Evolutionary conservation across 805 yeast species (phyloP).

Genomic region (Ogataea trehaloabstinens): DNA sequence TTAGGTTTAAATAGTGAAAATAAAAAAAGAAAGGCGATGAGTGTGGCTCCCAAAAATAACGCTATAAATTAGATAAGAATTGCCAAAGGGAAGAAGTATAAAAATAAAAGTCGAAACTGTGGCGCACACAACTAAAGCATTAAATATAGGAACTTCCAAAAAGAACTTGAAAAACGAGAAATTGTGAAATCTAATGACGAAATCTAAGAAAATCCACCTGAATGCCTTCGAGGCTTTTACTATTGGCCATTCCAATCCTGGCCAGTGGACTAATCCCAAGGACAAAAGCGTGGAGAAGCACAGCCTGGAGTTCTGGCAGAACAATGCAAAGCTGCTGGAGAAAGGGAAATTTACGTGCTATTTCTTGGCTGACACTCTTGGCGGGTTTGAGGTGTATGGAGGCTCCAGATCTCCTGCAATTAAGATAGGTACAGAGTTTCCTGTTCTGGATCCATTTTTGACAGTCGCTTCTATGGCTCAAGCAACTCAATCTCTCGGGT

Average conservation of each 20-base stretch:
- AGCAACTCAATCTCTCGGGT: slow-evolving; percentile 30
- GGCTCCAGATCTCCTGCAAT: slow-evolving; percentile 11
- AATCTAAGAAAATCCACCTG: slow-evolving; percentile 10
- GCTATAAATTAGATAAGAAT: no score
- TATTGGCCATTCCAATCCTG: slow-evolving; percentile 16
- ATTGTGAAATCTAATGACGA: no score
- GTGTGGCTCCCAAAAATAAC: no score
- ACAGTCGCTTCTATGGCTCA: slow-evolving; percentile 36
- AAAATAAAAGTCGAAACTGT: no score
- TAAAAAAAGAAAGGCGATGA: no score
- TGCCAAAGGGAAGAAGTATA: no score
- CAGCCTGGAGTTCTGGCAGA: slow-evolving; percentile 17
- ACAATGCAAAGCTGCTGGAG: slow-evolving; percentile 10
- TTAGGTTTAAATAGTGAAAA: no score
- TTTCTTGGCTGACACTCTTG: slow-evolving; percentile 11
- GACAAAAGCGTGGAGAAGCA: slow-evolving; percentile 17
- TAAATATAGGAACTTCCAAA: no score
- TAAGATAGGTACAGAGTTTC: slow-evolving; percentile 11
- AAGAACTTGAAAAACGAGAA: no score
- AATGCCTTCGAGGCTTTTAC: slow-evolving; percentile 14
- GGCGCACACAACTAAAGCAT: no score
- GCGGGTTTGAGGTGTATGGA: slow-evolving; percentile 12
- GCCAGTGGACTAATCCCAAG: slow-evolving; percentile 22
- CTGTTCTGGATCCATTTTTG: slow-evolving; percentile 23
- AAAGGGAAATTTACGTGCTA: slow-evolving; percentile 12